Evolutionary conservation across 148 eudicot species (phyloP), one percentile per base, ranked within the genome.

Genomic region (Silene conica): DNA sequence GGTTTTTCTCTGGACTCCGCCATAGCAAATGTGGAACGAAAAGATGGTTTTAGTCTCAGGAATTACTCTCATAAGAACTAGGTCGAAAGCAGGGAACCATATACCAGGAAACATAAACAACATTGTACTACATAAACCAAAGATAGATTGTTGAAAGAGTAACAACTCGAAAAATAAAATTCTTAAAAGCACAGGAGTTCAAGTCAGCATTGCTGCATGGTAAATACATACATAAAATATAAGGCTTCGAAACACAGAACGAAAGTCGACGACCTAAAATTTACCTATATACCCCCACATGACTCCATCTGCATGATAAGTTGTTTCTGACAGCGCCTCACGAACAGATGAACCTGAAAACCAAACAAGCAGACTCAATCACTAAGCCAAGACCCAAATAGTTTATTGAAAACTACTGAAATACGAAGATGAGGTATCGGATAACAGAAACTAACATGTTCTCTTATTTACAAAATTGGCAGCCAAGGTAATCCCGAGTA

Each of bases 391-490:
- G 60, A 58, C 59, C 28, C 76, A 58, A 66, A 55, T 56, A 22
- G 8, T 31, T 20, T 41, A 19, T 1, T 12, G 9, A 7, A 38
- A 38, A 38, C 43, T 38, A 25, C 26, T 26, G 70, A 46, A 45
- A 67, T 73, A 25, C 62, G 60, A 63, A 57, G 26, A 43, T 56
- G 41, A 21, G 26, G 60, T 22, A 46, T 71, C 61, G 18, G 58
- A 65, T 55, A 67, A 72, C 16, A 26, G 57, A 71, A 74, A 89
- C 91, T 77, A 70, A 87, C 87, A 83, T 80, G 84, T 12, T 8
- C 2, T 86, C 89, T 84, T 67, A 67, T 83, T 82, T 86, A 88
- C 92, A 90, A 48, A 77, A 77, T 70, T 38, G 59, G 76, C 46
- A 63, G 72, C 72, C 28, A 65, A 57, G 71, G 54, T 28, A 55